These are phyloP conservation scores for Plasmodium coatneyi DNA, from an alignment of 169 alveolate species.

Conservation along the genomic window DNA sequence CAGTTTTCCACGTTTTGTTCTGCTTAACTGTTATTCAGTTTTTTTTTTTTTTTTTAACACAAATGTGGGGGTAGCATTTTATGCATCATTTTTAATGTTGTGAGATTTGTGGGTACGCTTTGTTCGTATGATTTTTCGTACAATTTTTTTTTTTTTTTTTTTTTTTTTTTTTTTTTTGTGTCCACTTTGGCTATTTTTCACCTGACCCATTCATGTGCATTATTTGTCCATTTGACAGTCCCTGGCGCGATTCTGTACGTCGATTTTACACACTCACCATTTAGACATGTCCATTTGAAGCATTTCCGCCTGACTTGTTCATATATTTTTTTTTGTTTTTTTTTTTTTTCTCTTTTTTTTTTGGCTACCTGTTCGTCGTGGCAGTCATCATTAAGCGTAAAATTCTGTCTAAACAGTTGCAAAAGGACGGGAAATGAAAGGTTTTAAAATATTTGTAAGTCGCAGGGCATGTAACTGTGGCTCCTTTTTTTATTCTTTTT, in stretches of 20 bases:
- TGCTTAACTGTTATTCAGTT: neutral
- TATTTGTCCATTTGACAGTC: neutral
- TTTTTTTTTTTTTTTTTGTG: neutral
- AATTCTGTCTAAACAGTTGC: neutral
- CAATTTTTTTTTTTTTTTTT: neutral
- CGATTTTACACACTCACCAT: neutral
- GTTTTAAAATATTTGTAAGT: neutral
- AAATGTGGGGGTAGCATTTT: neutral
- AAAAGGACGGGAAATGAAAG: neutral
- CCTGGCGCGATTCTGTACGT: neutral
- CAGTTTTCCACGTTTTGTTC: neutral
- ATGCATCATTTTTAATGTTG: neutral
- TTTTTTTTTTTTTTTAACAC: neutral
- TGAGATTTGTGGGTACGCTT: neutral
- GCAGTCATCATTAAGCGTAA: neutral
- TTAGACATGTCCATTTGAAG: neutral
- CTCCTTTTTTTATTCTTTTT: neutral
- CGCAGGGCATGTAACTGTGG: neutral
- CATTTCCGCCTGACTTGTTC: slow-evolving; percentile 1
- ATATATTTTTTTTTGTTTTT: neutral
- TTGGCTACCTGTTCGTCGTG: neutral
- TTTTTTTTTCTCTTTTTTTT: neutral
- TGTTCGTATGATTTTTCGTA: slow-evolving; percentile 1
- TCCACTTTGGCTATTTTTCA: neutral
- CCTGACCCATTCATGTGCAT: neutral